phyloP scores from a whole-genome alignment of 371 early-diverging fungal genomes.

The Caulochytrium protostelioides region DNA sequence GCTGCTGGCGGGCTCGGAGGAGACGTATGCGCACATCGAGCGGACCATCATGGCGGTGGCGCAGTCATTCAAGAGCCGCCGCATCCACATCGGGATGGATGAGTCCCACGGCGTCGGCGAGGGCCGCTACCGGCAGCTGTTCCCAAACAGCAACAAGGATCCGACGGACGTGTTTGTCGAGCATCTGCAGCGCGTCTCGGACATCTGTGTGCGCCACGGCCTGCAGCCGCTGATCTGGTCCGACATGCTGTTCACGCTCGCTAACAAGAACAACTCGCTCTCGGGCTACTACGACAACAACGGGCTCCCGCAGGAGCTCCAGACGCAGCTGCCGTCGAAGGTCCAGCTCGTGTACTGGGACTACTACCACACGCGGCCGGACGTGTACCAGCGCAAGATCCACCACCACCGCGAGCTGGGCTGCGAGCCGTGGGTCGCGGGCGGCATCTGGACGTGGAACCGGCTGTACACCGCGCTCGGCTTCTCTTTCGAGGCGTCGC shows the following conservation, averaged over 20 bases:
- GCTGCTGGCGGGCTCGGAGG: slow-evolving; percentile 37
- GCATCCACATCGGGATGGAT: slow-evolving; percentile 72
- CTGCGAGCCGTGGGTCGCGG: slow-evolving; percentile 59
- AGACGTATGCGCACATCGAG: slow-evolving; percentile 55
- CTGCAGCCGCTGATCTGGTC: slow-evolving; percentile 69
- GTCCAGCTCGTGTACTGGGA: slow-evolving; percentile 68
- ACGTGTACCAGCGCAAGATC: slow-evolving; percentile 47
- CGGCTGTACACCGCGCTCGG: slow-evolving; percentile 59
- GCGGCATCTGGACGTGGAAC: slow-evolving; percentile 43
- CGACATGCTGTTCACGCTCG: slow-evolving; percentile 39
- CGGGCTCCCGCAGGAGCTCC: slow-evolving; percentile 5
- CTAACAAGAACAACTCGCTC: slow-evolving; percentile 51
- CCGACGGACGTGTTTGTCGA: slow-evolving; percentile 49
- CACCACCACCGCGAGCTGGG: slow-evolving; percentile 60
- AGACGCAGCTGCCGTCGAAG: slow-evolving; percentile 31
- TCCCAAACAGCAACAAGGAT: slow-evolving; percentile 44
- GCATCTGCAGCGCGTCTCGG: slow-evolving; percentile 45
- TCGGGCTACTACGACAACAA: slow-evolving; percentile 56
- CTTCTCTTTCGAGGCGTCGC: slow-evolving; percentile 51
- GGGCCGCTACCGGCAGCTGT: slow-evolving; percentile 50
- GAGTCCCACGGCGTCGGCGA: slow-evolving; percentile 72
- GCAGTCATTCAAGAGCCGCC: slow-evolving; percentile 43
- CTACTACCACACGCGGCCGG: slow-evolving; percentile 52
- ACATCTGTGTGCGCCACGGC: slow-evolving; percentile 37
- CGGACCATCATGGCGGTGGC: slow-evolving; percentile 41